Percentiles rank a stretch among this genome's conserved stretches.
Conservation (phyloP, 1,284 basidiomycete genomes). For the Ustilago nuda region DNA sequence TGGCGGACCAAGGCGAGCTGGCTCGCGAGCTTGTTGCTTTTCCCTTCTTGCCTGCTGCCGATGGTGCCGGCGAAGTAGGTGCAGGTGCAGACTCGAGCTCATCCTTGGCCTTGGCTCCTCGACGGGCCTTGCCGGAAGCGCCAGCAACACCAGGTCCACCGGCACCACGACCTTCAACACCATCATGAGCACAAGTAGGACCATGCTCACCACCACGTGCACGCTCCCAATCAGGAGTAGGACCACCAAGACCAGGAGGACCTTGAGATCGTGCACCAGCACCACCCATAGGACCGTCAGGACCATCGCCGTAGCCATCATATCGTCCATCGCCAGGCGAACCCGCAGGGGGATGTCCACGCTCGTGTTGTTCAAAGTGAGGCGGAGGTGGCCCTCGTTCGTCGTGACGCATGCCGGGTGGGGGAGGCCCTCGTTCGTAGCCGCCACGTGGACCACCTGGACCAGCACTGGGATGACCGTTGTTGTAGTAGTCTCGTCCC, state of each 20-base stretch:
- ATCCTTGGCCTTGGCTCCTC: slow-evolving; percentile 44
- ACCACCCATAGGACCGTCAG: slow-evolving; percentile 28
- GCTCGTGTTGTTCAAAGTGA: slow-evolving; percentile 37
- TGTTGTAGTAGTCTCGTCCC: slow-evolving; percentile 45
- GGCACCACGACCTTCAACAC: slow-evolving; percentile 19
- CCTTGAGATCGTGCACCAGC: slow-evolving; percentile 17
- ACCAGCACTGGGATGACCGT: slow-evolving; percentile 20
- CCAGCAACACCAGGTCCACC: slow-evolving; percentile 13
- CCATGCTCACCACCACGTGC: slow-evolving; percentile 28
- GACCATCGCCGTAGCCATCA: slow-evolving; percentile 32
- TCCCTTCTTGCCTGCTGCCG: slow-evolving; percentile 46
- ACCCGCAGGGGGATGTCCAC: slow-evolving; percentile 28
- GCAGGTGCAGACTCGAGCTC: slow-evolving; percentile 36
- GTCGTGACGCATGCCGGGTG: slow-evolving; percentile 36
- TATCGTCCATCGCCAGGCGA: slow-evolving; percentile 29
- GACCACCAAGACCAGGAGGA: slow-evolving; percentile 32
- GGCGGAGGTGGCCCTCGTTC: slow-evolving; percentile 40
- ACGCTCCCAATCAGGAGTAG: slow-evolving; percentile 47
- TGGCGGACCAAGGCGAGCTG: slow-evolving; percentile 49
- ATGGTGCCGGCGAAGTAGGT: slow-evolving; percentile 45
- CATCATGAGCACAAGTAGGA: slow-evolving; percentile 24
- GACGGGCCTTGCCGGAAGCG: slow-evolving; percentile 25
- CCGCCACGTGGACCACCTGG: slow-evolving; percentile 36
- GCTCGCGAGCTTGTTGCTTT: slow-evolving; percentile 43
- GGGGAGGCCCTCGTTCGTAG: slow-evolving; percentile 45